These are phyloP conservation scores for Candida tibetensis DNA, from an alignment of 805 yeast species.

Conservation along the genomic window DNA sequence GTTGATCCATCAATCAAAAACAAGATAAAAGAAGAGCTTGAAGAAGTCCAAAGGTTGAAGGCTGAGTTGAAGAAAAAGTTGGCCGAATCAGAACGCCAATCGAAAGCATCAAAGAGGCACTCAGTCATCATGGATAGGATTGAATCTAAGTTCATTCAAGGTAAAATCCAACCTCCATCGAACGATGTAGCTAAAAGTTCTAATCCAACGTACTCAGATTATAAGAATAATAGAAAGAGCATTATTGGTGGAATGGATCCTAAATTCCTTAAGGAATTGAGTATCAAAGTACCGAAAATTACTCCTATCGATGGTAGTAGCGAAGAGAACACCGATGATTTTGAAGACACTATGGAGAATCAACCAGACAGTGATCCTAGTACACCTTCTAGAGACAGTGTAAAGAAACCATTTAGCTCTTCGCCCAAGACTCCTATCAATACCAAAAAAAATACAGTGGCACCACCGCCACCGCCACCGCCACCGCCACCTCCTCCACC, in stretches of 20 bases:
- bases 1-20: slow-evolving; percentile 34
- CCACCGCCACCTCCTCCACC: slow-evolving; percentile 30
- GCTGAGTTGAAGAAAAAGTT: slow-evolving; percentile 40
- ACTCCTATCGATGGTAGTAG: slow-evolving; percentile 27
- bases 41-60: slow-evolving; percentile 41
- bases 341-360: slow-evolving; percentile 3
- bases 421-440: neutral
- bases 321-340: slow-evolving; percentile 8
- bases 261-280: slow-evolving; percentile 52
- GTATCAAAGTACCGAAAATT: slow-evolving; percentile 45
- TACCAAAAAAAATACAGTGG: slow-evolving; percentile 8
- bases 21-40: slow-evolving; percentile 40
- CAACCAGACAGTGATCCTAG: slow-evolving; percentile 1
- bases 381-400: neutral
- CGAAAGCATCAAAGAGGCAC: slow-evolving; percentile 10
- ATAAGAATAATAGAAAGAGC: slow-evolving; percentile 30
- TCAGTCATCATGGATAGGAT: slow-evolving; percentile 27
- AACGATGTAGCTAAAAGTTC: slow-evolving; percentile 11
- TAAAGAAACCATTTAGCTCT: neutral
- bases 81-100: slow-evolving; percentile 17
- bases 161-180: slow-evolving; percentile 31
- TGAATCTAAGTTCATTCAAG: slow-evolving; percentile 46
- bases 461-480: slow-evolving; percentile 31
- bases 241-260: slow-evolving; percentile 44
- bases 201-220: slow-evolving; percentile 20